Base-by-base conservation (phyloP, 495 filamentous ascomycete species). In the Lepraria neglecta region DNA sequence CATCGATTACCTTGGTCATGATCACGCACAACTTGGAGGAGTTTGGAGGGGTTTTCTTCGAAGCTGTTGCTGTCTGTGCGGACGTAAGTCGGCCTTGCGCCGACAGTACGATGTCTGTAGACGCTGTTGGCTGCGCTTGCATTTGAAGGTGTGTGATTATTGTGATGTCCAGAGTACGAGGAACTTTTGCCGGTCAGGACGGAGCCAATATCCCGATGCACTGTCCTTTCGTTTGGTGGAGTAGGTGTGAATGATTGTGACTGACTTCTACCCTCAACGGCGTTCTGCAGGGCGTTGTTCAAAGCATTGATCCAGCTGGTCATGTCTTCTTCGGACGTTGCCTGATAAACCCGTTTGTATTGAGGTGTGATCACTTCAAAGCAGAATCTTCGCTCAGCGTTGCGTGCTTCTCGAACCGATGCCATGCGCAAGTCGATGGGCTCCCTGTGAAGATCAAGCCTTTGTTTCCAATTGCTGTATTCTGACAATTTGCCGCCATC, bases 391-490 rank as follows among this genome's bases (percentile, higher is more conserved):
- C 94, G 84, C 66, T 99, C 95, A 6, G 91, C 87, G 74, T 92
- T 92, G 55, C 95, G 85, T 54, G 94, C 91, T 73, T 97, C 92
- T 38, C 94, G 85, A 11, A 99, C 95, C 6, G 95, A 97, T 21
- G 95, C 94, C 82, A 97, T 91, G 31, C 92, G 87, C 45, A 99
- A 78, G 72, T 99, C 95, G 63, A 99, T 99, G 3, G 94, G 94
- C 9, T 99, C 94, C 85, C 96, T 97, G 70, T 99, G 94, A 40
- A 97, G 78, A 72, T 97, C 95, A 51, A 97, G 81, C 72, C 86
- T 89, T 70, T 97, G 89, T 74, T 99, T 99, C 94, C 94, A 99
- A 73, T 99, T 97, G 69, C 91, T 95, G 73, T 99, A 97, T 68
- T 99, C 94, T 1, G 94, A 96, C 33, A 99, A 76, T 71, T 92